Percentiles rank a stretch among this genome's conserved stretches.
Conservation (phyloP, 2,329 filamentous ascomycete species). For the Trichoderma polysporum region DNA sequence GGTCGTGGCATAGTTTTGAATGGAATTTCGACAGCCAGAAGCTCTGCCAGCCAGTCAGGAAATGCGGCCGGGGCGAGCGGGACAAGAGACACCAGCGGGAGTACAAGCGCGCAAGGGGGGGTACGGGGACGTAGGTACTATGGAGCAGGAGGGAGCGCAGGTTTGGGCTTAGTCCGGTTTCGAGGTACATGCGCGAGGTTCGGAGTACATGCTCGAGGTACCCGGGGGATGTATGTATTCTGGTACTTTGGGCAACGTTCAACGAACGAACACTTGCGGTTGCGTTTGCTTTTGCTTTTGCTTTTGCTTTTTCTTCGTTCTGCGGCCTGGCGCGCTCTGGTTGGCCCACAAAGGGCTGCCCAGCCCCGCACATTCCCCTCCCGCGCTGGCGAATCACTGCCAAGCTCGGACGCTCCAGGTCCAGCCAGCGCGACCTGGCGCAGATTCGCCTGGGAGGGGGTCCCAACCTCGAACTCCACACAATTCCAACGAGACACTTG, state of each 20-base stretch:
- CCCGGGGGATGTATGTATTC: no score
- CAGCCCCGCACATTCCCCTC: constrained; percentile 7
- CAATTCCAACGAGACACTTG: background rate
- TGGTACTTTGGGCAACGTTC: no score
- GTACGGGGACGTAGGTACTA: background rate
- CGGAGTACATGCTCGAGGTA: no score
- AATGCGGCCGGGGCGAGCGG: constrained; percentile 14
- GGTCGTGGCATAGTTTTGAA: constrained; percentile 41
- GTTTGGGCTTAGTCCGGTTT: background rate
- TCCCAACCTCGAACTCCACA: constrained; percentile 4
- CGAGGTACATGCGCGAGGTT: no score
- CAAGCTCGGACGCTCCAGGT: constrained; percentile 7
- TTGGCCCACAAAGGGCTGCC: background rate
- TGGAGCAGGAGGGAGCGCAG: background rate
- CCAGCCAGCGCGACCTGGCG: constrained; percentile 13
- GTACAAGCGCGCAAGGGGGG: background rate
- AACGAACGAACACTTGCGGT: no score
- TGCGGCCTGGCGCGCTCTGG: background rate
- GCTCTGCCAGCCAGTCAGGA: constrained; percentile 3
- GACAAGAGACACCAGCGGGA: constrained; percentile 13
- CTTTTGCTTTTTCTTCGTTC: background rate
- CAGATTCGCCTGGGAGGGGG: constrained; percentile 5
- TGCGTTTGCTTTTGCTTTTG: no score
- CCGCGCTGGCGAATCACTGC: constrained; percentile 10
- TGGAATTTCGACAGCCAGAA: constrained; percentile 18